These are phyloP conservation scores for Allomyces javanicus DNA, from an alignment of 192 early-diverging fungal genomes.

Conservation along the genomic window DNA sequence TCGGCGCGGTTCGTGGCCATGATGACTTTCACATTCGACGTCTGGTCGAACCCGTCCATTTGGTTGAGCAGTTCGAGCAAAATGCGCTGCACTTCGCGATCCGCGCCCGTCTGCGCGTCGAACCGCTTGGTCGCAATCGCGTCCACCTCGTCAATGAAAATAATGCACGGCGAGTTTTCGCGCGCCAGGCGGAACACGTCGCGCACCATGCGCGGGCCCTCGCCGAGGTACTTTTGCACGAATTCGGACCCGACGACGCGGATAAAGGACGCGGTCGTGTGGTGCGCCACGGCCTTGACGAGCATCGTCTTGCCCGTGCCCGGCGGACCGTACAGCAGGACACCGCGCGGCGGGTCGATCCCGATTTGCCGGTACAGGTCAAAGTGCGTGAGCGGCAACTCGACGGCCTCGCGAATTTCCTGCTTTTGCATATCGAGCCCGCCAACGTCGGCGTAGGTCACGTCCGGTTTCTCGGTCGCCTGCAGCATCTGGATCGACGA, in stretches of 20 bases:
- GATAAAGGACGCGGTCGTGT: conserved; percentile 90
- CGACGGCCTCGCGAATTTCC: conserved; percentile 87
- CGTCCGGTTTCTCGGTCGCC: conserved; percentile 59
- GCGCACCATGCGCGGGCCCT: conserved; percentile 92
- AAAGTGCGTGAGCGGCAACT: conserved; percentile 92
- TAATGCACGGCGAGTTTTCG: conserved; percentile 92
- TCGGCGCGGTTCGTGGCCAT: conserved; percentile 99
- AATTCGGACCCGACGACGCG: conserved; percentile 95
- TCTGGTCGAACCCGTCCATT: conserved; percentile 98
- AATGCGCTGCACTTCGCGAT: conserved; percentile 97
- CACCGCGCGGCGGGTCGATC: conserved; percentile 95
- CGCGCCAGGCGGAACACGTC: conserved; percentile 91
- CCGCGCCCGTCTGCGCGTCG: conserved; percentile 94
- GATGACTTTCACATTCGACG: conserved; percentile 96
- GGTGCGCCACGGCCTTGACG: conserved; percentile 96
- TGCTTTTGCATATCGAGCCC: conserved; percentile 83
- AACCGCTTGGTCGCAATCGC: conserved; percentile 96
- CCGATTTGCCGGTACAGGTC: conserved; percentile 96
- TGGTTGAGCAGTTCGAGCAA: conserved; percentile 93
- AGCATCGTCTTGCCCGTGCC: conserved; percentile 98
- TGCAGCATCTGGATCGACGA: conserved; percentile 75
- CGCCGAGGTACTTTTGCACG: conserved; percentile 97
- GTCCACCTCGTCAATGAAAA: conserved; percentile 98
- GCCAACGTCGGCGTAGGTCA: conserved; percentile 61
- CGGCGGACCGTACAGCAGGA: conserved; percentile 95